A percentile compares a stretch with the other conserved stretches of the same genome.
Evolutionary conservation across 2,329 filamentous ascomycete species (phyloP).

Genomic region (Clarireedia hainanense): DNA sequence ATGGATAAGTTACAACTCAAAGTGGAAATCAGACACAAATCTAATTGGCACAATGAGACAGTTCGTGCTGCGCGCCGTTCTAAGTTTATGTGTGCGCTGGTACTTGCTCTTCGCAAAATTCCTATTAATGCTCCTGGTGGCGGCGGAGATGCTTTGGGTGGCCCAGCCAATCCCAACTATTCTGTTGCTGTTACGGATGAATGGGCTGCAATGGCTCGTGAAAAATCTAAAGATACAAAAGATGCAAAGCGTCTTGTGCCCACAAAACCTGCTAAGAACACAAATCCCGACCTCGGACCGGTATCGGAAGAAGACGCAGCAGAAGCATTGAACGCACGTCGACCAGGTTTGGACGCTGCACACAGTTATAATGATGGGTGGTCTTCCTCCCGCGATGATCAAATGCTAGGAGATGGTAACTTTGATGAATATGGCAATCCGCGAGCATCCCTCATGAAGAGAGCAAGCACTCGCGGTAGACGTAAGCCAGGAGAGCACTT

Average conservation of each 20-base stretch:
- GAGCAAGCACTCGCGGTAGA: conserved; percentile 24
- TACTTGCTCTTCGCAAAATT: conserved; percentile 75
- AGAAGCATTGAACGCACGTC: conserved; percentile 30
- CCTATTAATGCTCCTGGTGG: conserved; percentile 79
- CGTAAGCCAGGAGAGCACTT: conserved; percentile 22
- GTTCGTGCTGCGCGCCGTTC: conserved; percentile 74
- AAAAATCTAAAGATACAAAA: conserved; percentile 50
- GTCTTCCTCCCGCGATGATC: conserved; percentile 1
- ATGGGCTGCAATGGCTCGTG: conserved; percentile 56
- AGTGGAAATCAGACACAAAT: conserved; percentile 85
- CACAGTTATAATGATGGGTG: conserved; percentile 17
- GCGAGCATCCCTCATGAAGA: conserved; percentile 22
- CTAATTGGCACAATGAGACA: conserved; percentile 82
- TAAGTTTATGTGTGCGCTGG: conserved; percentile 94
- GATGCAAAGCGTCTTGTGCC: conserved; percentile 61
- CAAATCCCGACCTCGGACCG: conserved; percentile 15
- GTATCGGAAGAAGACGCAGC: conserved; percentile 34
- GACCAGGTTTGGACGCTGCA: conserved; percentile 16
- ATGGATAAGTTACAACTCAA: conserved; percentile 82
- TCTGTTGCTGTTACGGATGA: conserved; percentile 67
- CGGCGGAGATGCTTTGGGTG: conserved; percentile 52
- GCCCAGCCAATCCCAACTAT: conserved; percentile 70
- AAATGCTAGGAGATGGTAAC: conserved; percentile 6
- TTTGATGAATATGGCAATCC: conserved; percentile 19
- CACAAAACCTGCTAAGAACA: conserved; percentile 10